Evolutionary conservation across 2,329 filamentous ascomycete species (phyloP), one percentile per base, ranked within the genome.

Genomic region (Aspergillus sp.): DNA sequence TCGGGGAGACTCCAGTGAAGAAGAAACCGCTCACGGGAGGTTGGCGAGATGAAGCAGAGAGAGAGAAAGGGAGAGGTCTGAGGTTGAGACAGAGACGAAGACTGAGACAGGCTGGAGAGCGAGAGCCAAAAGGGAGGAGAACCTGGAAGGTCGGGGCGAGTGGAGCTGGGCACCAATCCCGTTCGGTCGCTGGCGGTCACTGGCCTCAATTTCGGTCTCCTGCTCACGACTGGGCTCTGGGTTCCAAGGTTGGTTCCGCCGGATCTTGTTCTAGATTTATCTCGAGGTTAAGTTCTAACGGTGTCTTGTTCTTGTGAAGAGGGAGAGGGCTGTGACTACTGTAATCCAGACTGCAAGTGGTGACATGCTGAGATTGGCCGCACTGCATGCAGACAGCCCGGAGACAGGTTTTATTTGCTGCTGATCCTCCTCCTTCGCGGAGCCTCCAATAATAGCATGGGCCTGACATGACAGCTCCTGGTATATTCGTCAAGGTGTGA

Each of bases 171-270:
- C 52, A 39, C 39, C 55, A 52, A 58, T 55, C 50, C 43, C 48
- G 52, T 58, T 57, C 55, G 52, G 56, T 57, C 55, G 52, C 42
- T 52, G 57, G 44, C 48, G 42, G 55, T 36, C 42, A 43, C 51
- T 52, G 34, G 34, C 34, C 15, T n/a, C 39, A 42, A 52, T 52
- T 52, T 52, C 39, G 42, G 38, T 48, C 45, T 26, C 24, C 24
- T 30, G 26, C 26, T n/a, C 44, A 47, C 38, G 18, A 38, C 45
- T 47, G n/a, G 18, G 22, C 22, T 30, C 18, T 26, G 20, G 42
- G 11, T 22, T 45, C 43, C 43, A 44, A 44, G 22, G 18, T 32
- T 26, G 18, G 22, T 34, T 42, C 41, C 48, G 5, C 18, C 22
- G 18, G 15, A 2, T 50, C 20, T 51, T 24, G 15, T 26, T 41